Conservation (phyloP, 495 filamentous ascomycete species). For the Peziza echinospora region DNA sequence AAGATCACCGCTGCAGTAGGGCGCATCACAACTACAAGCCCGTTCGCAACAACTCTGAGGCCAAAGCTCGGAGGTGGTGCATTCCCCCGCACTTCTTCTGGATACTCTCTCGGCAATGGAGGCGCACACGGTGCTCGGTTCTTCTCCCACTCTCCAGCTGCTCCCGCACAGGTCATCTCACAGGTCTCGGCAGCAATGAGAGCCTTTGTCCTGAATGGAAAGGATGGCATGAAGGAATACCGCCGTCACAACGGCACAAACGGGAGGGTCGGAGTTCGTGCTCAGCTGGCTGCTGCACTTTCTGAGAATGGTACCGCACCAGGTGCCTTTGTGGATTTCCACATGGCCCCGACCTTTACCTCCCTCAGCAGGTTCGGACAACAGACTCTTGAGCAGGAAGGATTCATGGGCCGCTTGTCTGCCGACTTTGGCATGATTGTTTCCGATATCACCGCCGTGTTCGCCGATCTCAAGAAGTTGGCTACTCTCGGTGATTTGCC, state of each 20-base stretch:
- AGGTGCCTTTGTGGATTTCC: constrained; percentile 67
- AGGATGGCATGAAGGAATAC: constrained; percentile 56
- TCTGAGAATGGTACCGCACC: constrained; percentile 25
- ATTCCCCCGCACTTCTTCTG: constrained; percentile 62
- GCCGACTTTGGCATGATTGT: constrained; percentile 75
- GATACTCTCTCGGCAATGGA: constrained; percentile 52
- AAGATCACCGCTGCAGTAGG: constrained; percentile 26
- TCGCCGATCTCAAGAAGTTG: constrained; percentile 62
- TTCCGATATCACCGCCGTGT: constrained; percentile 55
- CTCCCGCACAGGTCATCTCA: constrained; percentile 73
- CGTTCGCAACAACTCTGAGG: constrained; percentile 75
- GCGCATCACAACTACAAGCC: constrained; percentile 48
- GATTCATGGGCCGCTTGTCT: constrained; percentile 63
- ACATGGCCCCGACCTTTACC: constrained; percentile 68
- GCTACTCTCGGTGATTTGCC: constrained; percentile 62
- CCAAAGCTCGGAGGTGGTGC: constrained; percentile 84
- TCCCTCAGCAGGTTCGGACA: constrained; percentile 41
- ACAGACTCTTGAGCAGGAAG: constrained; percentile 47
- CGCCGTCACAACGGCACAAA: constrained; percentile 1
- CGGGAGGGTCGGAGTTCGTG: constrained; percentile 11
- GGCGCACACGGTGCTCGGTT: constrained; percentile 44
- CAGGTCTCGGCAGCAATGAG: constrained; percentile 82
- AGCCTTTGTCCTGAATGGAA: constrained; percentile 74
- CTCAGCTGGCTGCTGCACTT: constrained; percentile 13
- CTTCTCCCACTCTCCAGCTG: constrained; percentile 72